Conservation (phyloP, 805 yeast genomes). For the Wickerhamiella alocasiicola region DNA sequence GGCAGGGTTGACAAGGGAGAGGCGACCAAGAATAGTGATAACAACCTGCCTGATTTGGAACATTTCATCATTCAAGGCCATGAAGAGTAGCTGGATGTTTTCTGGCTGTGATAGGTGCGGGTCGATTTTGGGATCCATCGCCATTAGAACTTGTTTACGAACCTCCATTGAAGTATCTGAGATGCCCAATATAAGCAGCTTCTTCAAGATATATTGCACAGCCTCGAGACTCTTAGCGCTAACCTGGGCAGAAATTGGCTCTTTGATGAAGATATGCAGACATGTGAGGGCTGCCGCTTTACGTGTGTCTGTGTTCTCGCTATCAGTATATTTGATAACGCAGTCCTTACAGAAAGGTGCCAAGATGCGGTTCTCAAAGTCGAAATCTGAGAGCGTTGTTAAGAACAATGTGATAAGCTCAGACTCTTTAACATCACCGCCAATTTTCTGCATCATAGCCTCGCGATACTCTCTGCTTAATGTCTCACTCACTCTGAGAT, state of each 20-base stretch:
- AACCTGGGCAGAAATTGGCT: slow-evolving; percentile 73
- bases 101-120: slow-evolving; percentile 91
- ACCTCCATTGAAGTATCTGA: slow-evolving; percentile 84
- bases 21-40: slow-evolving; percentile 65
- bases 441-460: slow-evolving; percentile 57
- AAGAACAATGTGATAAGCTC: slow-evolving; percentile 62
- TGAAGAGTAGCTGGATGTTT: slow-evolving; percentile 69
- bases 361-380: slow-evolving; percentile 61
- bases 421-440: slow-evolving; percentile 41
- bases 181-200: slow-evolving; percentile 66
- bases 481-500: slow-evolving; percentile 23
- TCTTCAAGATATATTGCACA: slow-evolving; percentile 73
- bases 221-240: slow-evolving; percentile 71
- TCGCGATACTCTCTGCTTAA: slow-evolving; percentile 67
- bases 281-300: slow-evolving; percentile 77
- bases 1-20: slow-evolving; percentile 83
- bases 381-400: slow-evolving; percentile 60
- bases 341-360: slow-evolving; percentile 82
- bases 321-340: slow-evolving; percentile 72
- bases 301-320: slow-evolving; percentile 65
- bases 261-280: slow-evolving; percentile 59
- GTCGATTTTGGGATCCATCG: slow-evolving; percentile 66
- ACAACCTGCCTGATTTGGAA: slow-evolving; percentile 74
- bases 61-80: slow-evolving; percentile 83
- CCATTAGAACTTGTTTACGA: slow-evolving; percentile 61